Base-by-base conservation (phyloP, 495 filamentous ascomycete species). In the Talaromyces nanjingensis region DNA sequence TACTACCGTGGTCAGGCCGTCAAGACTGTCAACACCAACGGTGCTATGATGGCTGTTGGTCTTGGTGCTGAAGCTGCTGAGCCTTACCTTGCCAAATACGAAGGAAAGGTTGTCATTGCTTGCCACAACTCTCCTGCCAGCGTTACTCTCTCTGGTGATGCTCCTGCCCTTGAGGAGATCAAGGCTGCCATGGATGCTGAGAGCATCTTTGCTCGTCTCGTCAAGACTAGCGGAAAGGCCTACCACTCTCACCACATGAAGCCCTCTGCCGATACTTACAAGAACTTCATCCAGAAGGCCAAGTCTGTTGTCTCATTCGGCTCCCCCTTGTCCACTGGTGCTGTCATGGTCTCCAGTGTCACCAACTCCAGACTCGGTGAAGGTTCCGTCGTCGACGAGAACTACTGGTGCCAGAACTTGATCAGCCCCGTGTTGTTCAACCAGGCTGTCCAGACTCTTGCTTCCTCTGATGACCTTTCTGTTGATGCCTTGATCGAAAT, bases 181-280 rank as follows among this genome's bases (percentile, higher is more conserved):
- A 34, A 66, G n/a, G 25, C 42, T 18, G 27, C 20, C 3, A 29
- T 71, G 27, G 47, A 64, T 14, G 33, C 60, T 18, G 33, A 63
- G 34, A 65, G 68, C 1, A 65, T 80, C 25, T 85, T 87, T 69
- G 76, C 76, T 57, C 73, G 84, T 62, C 74, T 77, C 34, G 76
- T 87, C 5, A 70, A 76, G 29, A 79, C 85, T 42, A 76, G 80
- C 47, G 72, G 76, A 22, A 34, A 22, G 9, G 84, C 84, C 6
- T 87, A 83, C 61, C 84, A 87, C 64, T 86, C 83, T n/a, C 79
- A 80, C 34, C 81, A 85, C 67, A 86, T 87, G 80, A 25, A 34
- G 7, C 59, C 63, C 8, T 54, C 63, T 25, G 64, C 58, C 29
- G 31, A 64, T 5, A 16, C 25, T 4, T 66, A 66, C 61, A 20